Percentiles rank a stretch among this genome's conserved stretches.
Evolutionary conservation across 2,329 filamentous ascomycete species (phyloP).

Genomic region (Apiospora rasikravindrae): DNA sequence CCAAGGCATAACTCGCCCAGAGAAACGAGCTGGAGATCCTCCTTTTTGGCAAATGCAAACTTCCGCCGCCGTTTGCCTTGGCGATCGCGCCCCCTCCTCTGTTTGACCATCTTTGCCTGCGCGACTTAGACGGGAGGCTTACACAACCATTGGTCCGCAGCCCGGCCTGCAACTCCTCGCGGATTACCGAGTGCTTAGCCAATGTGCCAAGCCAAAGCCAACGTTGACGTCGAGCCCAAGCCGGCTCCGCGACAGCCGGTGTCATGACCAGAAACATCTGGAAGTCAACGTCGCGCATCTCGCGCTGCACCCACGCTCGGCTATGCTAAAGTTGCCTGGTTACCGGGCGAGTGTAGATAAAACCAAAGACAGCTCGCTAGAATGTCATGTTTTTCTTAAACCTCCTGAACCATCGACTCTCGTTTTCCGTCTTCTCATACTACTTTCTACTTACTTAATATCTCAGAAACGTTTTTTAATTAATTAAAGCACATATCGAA

Average conservation of each 20-base stretch:
- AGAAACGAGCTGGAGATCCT: neutral
- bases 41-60: conserved; percentile 4
- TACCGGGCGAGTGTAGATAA: neutral
- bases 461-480: neutral
- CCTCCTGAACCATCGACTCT: neutral
- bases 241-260: conserved; percentile 2
- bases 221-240: neutral
- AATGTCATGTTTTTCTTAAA: neutral
- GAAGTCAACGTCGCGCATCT: neutral
- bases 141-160: neutral
- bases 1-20: neutral
- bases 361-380: neutral
- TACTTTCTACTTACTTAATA: neutral
- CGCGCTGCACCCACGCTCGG: neutral
- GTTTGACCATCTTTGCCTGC: neutral
- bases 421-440: neutral
- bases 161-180: neutral
- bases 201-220: neutral
- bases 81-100: neutral
- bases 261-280: neutral
- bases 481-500: neutral
- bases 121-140: too few relatives aligned
- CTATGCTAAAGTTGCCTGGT: neutral
- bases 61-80: neutral
- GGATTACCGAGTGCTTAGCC: neutral